phyloP scores from a whole-genome alignment of 164 flowering plant genomes.

The Aristolochia fimbriata region DNA sequence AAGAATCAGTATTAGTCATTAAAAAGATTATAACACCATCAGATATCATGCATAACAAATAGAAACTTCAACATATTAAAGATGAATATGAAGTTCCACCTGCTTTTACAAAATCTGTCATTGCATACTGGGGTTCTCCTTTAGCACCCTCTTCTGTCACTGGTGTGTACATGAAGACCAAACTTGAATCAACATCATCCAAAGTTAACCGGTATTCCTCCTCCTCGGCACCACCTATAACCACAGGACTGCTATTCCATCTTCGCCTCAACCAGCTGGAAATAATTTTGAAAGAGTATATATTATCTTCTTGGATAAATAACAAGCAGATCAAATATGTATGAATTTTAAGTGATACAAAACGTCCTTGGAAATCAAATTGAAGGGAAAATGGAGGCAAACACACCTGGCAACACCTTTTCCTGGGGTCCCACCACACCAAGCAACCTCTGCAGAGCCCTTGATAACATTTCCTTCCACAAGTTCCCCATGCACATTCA shows the following conservation, averaged over 20 bases:
- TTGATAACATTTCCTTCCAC: conserved; percentile 78
- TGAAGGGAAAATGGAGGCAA: neutral
- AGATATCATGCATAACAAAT: no score
- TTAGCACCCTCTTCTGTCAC: conserved; percentile 93
- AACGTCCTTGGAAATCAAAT: conserved; percentile 1
- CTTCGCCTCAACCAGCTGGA: conserved; percentile 90
- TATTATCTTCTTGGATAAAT: neutral
- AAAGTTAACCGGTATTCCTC: conserved; percentile 70
- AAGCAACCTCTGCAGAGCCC: conserved; percentile 82
- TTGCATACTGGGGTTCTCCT: conserved; percentile 97
- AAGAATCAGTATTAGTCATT: conserved; percentile 1
- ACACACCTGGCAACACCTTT: conserved; percentile 89
- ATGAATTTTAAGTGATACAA: neutral
- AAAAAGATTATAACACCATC: no score
- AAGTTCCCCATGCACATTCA: conserved; percentile 76
- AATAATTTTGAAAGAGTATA: conserved; percentile 1
- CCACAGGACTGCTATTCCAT: conserved; percentile 93
- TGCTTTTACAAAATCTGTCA: conserved; percentile 95
- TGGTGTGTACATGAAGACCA: conserved; percentile 96
- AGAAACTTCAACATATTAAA: no score
- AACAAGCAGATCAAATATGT: neutral
- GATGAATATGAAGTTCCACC: conserved; percentile 23
- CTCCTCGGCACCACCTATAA: conserved; percentile 84
- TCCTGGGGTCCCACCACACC: conserved; percentile 99
- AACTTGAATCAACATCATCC: conserved; percentile 86